These are phyloP conservation scores for Tuber umbilicatum DNA, from an alignment of 495 filamentous ascomycete species.

Conservation along the genomic window DNA sequence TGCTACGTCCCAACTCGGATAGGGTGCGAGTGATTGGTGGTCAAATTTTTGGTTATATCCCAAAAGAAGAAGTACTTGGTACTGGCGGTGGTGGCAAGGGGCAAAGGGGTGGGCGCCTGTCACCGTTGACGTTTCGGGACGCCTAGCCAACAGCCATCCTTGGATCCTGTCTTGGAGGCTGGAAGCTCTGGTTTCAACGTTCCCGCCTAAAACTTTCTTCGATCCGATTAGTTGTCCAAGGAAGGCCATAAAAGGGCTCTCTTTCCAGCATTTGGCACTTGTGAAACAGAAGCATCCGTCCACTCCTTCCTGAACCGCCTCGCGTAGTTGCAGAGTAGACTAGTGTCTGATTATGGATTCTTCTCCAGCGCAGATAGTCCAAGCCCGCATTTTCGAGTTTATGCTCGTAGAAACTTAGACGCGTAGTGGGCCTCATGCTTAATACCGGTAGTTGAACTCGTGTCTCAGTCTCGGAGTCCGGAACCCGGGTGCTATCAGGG, in stretches of 20 bases:
- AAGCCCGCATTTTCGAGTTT: neutral
- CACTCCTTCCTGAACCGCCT: neutral
- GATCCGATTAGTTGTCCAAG: neutral
- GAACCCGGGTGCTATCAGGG: neutral
- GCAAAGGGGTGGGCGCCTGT: neutral
- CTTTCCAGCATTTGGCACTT: neutral
- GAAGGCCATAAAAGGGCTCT: neutral
- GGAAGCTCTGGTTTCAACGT: neutral
- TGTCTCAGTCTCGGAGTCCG: neutral
- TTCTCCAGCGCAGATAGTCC: neutral
- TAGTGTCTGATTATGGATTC: neutral
- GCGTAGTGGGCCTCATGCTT: neutral
- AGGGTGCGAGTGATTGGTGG: neutral
- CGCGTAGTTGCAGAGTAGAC: neutral
- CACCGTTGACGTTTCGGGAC: slow-evolving; percentile 2
- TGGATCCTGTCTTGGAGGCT: neutral
- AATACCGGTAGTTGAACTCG: neutral
- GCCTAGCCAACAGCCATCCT: neutral
- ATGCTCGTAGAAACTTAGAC: neutral
- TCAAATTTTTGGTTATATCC: neutral
- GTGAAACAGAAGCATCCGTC: neutral
- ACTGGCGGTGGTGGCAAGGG: neutral
- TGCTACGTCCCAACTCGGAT: neutral
- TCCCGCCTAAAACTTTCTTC: neutral
- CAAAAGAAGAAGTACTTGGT: neutral